Percentiles rank a stretch among this genome's conserved stretches.
Evolutionary conservation across 2,329 filamentous ascomycete genomes (phyloP).

Genomic region (Epichloe glyceriae): DNA sequence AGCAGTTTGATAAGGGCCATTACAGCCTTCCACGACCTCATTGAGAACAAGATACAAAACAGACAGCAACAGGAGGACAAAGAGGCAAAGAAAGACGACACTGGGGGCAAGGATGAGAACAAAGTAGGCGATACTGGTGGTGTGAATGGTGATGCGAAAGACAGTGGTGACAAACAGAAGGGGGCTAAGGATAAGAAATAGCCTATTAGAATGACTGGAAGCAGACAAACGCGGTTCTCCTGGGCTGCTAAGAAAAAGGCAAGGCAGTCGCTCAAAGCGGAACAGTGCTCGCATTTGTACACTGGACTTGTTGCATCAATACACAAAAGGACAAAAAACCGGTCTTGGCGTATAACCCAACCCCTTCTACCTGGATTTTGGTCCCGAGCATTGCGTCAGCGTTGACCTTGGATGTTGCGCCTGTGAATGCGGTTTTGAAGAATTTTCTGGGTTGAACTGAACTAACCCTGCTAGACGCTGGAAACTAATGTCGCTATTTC

Average conservation of each 20-base stretch:
- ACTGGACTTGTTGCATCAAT: neutral
- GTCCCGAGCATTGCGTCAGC: neutral
- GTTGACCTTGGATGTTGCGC: neutral
- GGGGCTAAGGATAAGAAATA: slow-evolving; percentile 39
- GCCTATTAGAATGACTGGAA: neutral
- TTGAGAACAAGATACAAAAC: slow-evolving; percentile 99
- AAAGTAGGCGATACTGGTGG: slow-evolving; percentile 34
- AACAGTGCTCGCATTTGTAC: neutral
- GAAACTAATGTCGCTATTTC: slow-evolving; percentile 62
- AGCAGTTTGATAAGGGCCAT: slow-evolving; percentile 95
- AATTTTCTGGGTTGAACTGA: neutral
- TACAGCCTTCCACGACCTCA: slow-evolving; percentile 96
- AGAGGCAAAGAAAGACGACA: slow-evolving; percentile 69
- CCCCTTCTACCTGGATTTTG: neutral
- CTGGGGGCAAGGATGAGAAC: slow-evolving; percentile 45
- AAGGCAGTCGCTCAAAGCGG: neutral
- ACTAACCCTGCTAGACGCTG: slow-evolving; percentile 10
- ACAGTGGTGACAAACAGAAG: slow-evolving; percentile 40
- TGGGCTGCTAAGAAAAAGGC: neutral
- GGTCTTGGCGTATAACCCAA: neutral
- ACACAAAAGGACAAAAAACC: neutral
- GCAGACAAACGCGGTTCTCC: neutral
- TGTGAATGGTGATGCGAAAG: slow-evolving; percentile 35
- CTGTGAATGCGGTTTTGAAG: neutral
- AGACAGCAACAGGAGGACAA: slow-evolving; percentile 93